Conservation (phyloP, 306 rosid genomes). For the Cicer pinnatifidum region DNA sequence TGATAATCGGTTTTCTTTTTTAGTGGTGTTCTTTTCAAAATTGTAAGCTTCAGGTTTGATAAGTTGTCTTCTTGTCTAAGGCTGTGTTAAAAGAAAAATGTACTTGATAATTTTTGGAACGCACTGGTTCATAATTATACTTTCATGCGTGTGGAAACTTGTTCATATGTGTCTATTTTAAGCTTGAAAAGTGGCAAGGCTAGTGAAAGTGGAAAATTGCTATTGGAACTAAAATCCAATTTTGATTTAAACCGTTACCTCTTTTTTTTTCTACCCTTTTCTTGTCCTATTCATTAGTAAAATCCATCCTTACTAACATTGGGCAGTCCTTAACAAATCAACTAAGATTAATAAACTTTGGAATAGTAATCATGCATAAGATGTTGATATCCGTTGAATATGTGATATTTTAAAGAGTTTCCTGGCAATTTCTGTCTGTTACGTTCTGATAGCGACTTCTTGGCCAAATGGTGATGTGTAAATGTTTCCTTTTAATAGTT, state of each 20-base stretch:
- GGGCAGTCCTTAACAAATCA: not conserved
- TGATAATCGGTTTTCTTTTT: slow-evolving; percentile 4
- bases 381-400: not conserved
- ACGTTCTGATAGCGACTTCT: not conserved
- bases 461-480: not conserved
- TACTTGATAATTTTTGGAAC: not conserved
- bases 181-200: not conserved
- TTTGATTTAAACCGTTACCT: not conserved
- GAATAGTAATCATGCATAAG: not conserved
- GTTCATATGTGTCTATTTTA: not conserved
- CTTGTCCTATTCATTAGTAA: not conserved
- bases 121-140: not conserved
- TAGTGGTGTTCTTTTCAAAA: slow-evolving; percentile 1
- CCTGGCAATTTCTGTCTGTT: slow-evolving; percentile 1
- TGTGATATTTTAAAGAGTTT: not conserved
- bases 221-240: not conserved
- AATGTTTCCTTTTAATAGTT: not conserved
- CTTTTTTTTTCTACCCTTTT: not conserved
- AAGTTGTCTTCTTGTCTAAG: not conserved
- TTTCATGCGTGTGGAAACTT: not conserved
- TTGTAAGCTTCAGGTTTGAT: slow-evolving; percentile 13
- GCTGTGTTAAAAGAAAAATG: slow-evolving; percentile 3
- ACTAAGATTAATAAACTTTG: not conserved
- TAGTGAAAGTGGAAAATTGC: slow-evolving; percentile 15
- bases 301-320: not conserved